Evolutionary conservation across 768 basidiomycete genomes (phyloP).

Genomic region (Tricholoma terreum): DNA sequence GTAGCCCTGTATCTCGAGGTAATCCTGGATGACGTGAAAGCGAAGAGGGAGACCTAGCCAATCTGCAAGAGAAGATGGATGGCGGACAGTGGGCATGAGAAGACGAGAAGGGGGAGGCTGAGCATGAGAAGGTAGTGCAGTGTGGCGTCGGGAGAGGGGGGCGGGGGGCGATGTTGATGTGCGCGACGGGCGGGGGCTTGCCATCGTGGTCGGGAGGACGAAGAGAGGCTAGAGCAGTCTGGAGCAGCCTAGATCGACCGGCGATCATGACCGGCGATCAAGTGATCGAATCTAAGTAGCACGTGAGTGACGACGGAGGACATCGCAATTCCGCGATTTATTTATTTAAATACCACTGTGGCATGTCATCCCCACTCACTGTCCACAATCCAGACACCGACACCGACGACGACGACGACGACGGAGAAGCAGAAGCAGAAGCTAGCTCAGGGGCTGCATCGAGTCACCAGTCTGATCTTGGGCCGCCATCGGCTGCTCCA

Average conservation of each 20-base stretch:
- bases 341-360: no score
- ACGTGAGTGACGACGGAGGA: no score
- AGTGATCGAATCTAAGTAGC: no score
- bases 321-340: no score
- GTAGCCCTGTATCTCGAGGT: conserved; percentile 55
- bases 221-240: no score
- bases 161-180: background rate
- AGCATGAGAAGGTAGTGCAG: conserved; percentile 7
- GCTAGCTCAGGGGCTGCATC: background rate
- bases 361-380: no score
- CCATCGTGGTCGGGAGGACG: background rate
- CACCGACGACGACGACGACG: background rate
- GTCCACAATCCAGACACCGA: background rate
- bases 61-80: conserved; percentile 8
- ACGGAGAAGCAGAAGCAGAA: no score
- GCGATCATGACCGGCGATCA: no score
- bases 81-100: conserved; percentile 20
- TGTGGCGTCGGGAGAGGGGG: conserved; percentile 4
- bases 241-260: no score
- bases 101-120: conserved; percentile 17
- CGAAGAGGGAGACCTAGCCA: conserved; percentile 29
- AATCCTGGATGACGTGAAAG: conserved; percentile 49
- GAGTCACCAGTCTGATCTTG: conserved; percentile 3
- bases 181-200: background rate
- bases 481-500: conserved; percentile 10